These are phyloP conservation scores for Dictyostelium citrinum DNA, from an alignment of 78 protist genomes.

Conservation along the genomic window DNA sequence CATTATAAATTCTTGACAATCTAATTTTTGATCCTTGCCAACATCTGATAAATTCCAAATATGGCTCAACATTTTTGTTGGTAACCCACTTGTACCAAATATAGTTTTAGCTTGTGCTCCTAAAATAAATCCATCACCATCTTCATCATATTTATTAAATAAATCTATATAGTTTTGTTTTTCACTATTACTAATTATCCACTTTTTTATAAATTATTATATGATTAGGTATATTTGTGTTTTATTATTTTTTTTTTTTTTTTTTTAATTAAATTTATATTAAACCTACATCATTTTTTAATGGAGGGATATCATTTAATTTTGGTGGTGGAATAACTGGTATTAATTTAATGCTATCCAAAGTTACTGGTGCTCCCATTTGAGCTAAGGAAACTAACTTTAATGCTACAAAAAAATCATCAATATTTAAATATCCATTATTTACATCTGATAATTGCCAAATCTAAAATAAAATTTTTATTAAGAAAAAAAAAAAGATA, in stretches of 20 bases:
- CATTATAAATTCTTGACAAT: conserved; percentile 74
- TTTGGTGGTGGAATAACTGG: conserved; percentile 72
- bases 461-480: conserved; percentile 5
- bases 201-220: background rate
- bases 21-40: conserved; percentile 22
- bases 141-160: conserved; percentile 52
- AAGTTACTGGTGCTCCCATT: conserved; percentile 55
- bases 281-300: conserved; percentile 31
- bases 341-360: conserved; percentile 46
- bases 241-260: background rate
- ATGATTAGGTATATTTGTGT: background rate
- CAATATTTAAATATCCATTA: conserved; percentile 42
- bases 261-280: background rate
- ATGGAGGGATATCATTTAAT: conserved; percentile 37
- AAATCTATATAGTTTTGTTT: conserved; percentile 32
- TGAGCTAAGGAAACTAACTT: conserved; percentile 70
- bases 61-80: conserved; percentile 25
- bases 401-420: conserved; percentile 65
- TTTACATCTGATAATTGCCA: conserved; percentile 61
- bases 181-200: conserved; percentile 18
- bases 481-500: background rate
- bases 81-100: conserved; percentile 42
- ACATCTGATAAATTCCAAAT: conserved; percentile 63
- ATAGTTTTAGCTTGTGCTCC: conserved; percentile 27
- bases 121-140: conserved; percentile 49